Conservation (phyloP, 2,329 filamentous ascomycete species). For the Dactylonectria macrodidyma region DNA sequence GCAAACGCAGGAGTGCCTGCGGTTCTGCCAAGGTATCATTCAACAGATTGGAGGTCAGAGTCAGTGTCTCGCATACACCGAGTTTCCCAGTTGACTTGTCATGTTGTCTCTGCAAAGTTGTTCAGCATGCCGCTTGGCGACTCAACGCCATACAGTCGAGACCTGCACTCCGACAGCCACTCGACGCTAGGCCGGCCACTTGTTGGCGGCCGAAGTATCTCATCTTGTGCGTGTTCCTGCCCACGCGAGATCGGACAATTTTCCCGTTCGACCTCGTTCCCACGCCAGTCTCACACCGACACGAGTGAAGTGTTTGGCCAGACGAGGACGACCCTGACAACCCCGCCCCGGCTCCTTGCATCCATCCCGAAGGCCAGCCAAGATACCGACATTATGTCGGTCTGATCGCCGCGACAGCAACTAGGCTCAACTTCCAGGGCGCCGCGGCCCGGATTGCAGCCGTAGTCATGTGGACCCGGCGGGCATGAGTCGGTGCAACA, state of each 20-base stretch:
- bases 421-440: constrained; percentile 29
- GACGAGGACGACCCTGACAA: constrained; percentile 9
- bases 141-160: constrained; percentile 7
- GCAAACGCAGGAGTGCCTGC: constrained; percentile 8
- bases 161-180: constrained; percentile 16
- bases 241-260: constrained; percentile 1
- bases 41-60: constrained; percentile 24
- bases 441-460: constrained; percentile 32
- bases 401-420: constrained; percentile 21
- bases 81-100: constrained; percentile 20
- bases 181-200: constrained; percentile 2
- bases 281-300: constrained; percentile 14
- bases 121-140: constrained; percentile 16
- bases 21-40: constrained; percentile 17
- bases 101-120: constrained; percentile 17
- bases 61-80: constrained; percentile 13
- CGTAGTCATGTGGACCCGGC: constrained; percentile 29
- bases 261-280: constrained; percentile 5
- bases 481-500: constrained; percentile 22
- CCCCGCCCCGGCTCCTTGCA: constrained; percentile 32
- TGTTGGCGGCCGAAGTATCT: constrained; percentile 8
- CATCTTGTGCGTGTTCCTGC: constrained; percentile 15
- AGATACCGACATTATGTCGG: constrained; percentile 24
- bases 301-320: constrained; percentile 9
- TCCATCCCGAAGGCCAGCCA: constrained; percentile 17